phyloP scores from a whole-genome alignment of 2,329 filamentous ascomycete species.

The Aspergillus sp. region DNA sequence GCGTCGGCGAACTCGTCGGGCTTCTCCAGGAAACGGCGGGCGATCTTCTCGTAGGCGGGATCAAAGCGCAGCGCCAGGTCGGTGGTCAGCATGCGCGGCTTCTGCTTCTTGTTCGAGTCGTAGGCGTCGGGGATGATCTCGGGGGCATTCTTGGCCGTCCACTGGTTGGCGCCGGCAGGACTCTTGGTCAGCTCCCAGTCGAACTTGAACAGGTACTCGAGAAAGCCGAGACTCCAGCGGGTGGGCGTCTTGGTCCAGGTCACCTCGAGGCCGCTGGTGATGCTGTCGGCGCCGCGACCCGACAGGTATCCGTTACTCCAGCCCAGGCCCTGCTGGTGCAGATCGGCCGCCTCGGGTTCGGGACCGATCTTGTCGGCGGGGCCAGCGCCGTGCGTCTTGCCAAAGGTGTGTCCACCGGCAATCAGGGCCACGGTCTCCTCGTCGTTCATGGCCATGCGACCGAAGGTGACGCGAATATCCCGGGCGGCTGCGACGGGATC shows the following conservation, averaged over 20 bases:
- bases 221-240: conserved; percentile 73
- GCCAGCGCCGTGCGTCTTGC: conserved; percentile 77
- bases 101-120: conserved; percentile 69
- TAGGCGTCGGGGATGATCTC: conserved; percentile 69
- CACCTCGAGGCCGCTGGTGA: conserved; percentile 75
- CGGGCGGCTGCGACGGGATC: conserved; percentile 67
- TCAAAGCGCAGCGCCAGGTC: conserved; percentile 73
- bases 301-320: conserved; percentile 65
- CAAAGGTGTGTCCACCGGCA: conserved; percentile 74
- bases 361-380: conserved; percentile 62
- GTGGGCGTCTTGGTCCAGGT: conserved; percentile 75
- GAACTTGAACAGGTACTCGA: conserved; percentile 74
- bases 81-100: conserved; percentile 73
- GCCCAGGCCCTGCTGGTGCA: conserved; percentile 70
- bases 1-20: conserved; percentile 67
- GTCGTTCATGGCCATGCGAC: conserved; percentile 80
- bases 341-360: conserved; percentile 64
- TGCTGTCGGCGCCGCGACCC: conserved; percentile 70
- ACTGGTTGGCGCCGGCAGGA: conserved; percentile 75
- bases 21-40: conserved; percentile 66
- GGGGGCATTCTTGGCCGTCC: conserved; percentile 68
- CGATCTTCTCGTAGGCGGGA: conserved; percentile 72
- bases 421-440: conserved; percentile 80
- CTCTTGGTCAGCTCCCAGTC: conserved; percentile 76
- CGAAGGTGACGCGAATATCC: conserved; percentile 73